phyloP scores from a whole-genome alignment of 306 rosid genomes.

The Acacia acuminata region DNA sequence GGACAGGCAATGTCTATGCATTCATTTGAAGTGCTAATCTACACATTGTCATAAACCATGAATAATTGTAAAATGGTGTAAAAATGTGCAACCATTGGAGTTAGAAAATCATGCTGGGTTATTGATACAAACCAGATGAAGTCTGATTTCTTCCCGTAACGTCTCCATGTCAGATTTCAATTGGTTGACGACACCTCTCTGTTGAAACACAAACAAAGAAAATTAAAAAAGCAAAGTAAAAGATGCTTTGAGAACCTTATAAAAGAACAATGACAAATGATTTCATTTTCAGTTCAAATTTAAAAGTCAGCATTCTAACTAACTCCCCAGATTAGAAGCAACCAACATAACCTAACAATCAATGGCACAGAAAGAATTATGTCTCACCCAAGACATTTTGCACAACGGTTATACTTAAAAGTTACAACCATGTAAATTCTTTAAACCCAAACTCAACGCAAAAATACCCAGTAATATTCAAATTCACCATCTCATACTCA shows the following conservation, averaged over 20 bases:
- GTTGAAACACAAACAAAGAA: conserved; percentile 34
- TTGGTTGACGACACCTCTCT: conserved; percentile 83
- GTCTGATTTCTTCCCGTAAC: conserved; percentile 76
- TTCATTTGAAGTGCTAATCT: conserved; percentile 10
- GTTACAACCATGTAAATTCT: conserved; percentile 8
- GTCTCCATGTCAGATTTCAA: conserved; percentile 82
- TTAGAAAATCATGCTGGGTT: conserved; percentile 8
- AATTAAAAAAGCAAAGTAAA: conserved; percentile 21
- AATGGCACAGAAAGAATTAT: neutral
- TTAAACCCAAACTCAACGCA: conserved; percentile 11
- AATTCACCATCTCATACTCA: conserved; percentile 14
- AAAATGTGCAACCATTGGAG: conserved; percentile 13
- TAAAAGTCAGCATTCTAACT: conserved; percentile 5
- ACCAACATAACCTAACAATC: conserved; percentile 26
- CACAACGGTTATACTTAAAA: neutral
- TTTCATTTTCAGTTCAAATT: conserved; percentile 20
- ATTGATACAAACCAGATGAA: conserved; percentile 65
- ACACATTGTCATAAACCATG: neutral
- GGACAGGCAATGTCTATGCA: neutral
- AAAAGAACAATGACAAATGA: conserved; percentile 15
- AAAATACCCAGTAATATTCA: conserved; percentile 8
- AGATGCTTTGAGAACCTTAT: conserved; percentile 2
- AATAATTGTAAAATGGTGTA: conserved; percentile 10
- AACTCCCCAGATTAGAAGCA: conserved; percentile 13
- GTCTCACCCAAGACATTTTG: conserved; percentile 17